Percentiles rank a stretch among this genome's conserved stretches.
These are phyloP conservation scores for Cynanchum wilfordii DNA, from an alignment of 257 asterid genomes.

Conservation along the genomic window DNA sequence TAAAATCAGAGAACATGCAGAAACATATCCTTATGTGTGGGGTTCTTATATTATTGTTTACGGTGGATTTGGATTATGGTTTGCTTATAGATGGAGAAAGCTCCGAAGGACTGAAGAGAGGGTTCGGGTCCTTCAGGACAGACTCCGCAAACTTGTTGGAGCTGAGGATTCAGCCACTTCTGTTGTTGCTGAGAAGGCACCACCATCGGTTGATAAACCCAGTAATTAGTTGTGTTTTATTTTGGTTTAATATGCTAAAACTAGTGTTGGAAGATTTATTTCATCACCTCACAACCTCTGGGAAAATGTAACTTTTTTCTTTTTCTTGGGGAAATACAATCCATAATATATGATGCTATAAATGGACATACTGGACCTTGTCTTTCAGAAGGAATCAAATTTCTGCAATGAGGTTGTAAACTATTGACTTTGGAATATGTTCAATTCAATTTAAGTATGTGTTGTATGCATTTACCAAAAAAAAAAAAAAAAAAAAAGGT, in stretches of 20 bases:
- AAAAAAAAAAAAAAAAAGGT: no score
- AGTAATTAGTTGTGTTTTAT: conserved; percentile 11
- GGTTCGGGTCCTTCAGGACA: conserved; percentile 70
- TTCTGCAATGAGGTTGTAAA: no score
- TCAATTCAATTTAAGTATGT: no score
- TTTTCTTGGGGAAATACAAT: no score
- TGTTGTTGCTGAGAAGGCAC: conserved; percentile 22
- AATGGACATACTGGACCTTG: no score
- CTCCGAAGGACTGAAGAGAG: conserved; percentile 72
- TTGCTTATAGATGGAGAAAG: conserved; percentile 66
- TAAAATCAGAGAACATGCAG: conserved; percentile 60
- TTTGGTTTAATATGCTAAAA: background rate
- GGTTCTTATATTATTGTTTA: conserved; percentile 72
- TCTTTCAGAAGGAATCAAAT: no score
- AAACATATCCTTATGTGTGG: conserved; percentile 88
- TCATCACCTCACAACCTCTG: background rate
- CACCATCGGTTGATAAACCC: conserved; percentile 30
- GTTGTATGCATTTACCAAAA: no score
- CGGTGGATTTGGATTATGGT: conserved; percentile 75
- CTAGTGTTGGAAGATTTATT: background rate
- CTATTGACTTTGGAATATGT: no score
- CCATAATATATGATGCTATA: no score
- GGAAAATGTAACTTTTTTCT: no score
- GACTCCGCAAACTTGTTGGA: conserved; percentile 45
- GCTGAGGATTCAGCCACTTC: conserved; percentile 36